Conservation (phyloP, 441 rosid genomes). For the Adansonia madagascariensis region DNA sequence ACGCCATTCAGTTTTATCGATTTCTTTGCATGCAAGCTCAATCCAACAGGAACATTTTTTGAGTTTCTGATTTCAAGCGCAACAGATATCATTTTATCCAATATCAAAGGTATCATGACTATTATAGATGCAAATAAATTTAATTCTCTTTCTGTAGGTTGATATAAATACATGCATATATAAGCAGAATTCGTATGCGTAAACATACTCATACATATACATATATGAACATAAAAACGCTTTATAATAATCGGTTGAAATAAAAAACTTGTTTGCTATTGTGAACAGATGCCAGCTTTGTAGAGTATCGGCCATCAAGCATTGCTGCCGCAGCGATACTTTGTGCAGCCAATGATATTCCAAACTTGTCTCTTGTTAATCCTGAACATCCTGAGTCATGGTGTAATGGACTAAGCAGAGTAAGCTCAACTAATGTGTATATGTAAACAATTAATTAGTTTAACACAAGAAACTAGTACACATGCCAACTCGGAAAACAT, state of each 20-base stretch:
- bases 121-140: slow-evolving; percentile 32
- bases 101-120: slow-evolving; percentile 72
- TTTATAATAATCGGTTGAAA: neutral
- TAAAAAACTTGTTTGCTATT: neutral
- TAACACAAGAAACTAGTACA: neutral
- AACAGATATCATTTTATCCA: slow-evolving; percentile 70
- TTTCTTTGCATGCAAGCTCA: slow-evolving; percentile 89
- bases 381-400: slow-evolving; percentile 82
- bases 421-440: slow-evolving; percentile 32
- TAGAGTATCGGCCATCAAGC: slow-evolving; percentile 86
- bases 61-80: slow-evolving; percentile 71
- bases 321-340: slow-evolving; percentile 90
- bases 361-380: slow-evolving; percentile 62
- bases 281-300: slow-evolving; percentile 77
- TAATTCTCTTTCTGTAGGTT: neutral
- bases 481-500: slow-evolving; percentile 25
- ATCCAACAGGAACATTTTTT: slow-evolving; percentile 58
- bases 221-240: neutral
- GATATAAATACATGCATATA: neutral
- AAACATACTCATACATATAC: neutral
- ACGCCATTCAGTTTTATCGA: slow-evolving; percentile 80
- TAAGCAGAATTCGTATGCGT: neutral
- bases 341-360: slow-evolving; percentile 77
- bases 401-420: slow-evolving; percentile 92
- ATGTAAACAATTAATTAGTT: neutral